These are phyloP conservation scores for Teratosphaeria pseudoeucalypti DNA, from an alignment of 2,329 filamentous ascomycete species.

Conservation along the genomic window DNA sequence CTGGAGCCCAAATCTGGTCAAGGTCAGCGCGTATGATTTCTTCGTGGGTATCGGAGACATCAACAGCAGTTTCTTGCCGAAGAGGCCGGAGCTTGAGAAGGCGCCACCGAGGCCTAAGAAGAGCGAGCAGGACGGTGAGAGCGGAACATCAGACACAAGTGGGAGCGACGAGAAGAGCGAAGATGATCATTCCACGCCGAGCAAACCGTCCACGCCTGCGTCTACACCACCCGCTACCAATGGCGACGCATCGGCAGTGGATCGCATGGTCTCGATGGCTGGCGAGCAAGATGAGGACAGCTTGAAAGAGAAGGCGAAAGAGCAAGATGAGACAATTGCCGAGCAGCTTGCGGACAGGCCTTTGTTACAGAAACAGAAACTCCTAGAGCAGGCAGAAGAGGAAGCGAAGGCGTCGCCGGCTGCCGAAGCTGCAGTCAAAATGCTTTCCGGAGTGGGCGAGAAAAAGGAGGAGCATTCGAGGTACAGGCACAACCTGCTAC, in stretches of 20 bases:
- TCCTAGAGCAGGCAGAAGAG: conserved; percentile 59
- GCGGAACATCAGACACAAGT: conserved; percentile 3
- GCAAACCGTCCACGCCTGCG: conserved; percentile 4
- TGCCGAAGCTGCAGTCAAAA: conserved; percentile 36
- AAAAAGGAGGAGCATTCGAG: conserved; percentile 27
- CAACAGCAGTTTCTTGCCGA: conserved; percentile 92
- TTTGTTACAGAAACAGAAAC: conserved; percentile 81
- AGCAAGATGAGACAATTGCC: conserved; percentile 78
- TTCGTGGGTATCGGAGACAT: conserved; percentile 98
- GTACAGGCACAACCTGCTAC: conserved; percentile 64
- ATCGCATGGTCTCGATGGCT: conserved; percentile 67
- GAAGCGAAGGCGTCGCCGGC: conserved; percentile 41
- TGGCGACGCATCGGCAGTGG: conserved; percentile 49
- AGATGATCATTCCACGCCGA: conserved; percentile 3
- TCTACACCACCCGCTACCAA: conserved; percentile 17
- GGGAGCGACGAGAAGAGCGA: conserved; percentile 6
- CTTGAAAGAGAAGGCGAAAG: conserved; percentile 65
- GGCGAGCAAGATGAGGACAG: conserved; percentile 57
- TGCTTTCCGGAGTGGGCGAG: conserved; percentile 24
- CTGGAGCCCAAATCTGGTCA: conserved; percentile 86
- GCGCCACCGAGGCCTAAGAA: conserved; percentile 14
- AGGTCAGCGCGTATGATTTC: conserved; percentile 92
- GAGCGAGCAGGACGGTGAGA: not conserved
- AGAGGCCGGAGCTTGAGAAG: conserved; percentile 43
- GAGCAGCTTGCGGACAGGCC: conserved; percentile 84